Conservation (phyloP, 192 early-diverging fungal species). For the Rhizophlyctis rosea region DNA sequence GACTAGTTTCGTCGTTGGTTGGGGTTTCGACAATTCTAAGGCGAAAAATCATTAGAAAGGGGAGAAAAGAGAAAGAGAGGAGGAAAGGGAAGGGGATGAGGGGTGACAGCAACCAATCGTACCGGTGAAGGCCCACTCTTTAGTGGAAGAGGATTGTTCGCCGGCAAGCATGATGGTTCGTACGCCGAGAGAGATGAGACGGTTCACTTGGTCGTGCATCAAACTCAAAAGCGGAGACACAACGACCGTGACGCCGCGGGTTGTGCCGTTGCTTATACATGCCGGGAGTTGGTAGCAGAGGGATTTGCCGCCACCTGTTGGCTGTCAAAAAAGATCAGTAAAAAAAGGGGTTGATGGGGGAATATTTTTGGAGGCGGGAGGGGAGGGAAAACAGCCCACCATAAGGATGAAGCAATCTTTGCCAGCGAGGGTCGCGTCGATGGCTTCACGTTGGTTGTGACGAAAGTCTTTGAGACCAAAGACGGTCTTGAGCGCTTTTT, state of each 20-base stretch:
- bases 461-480: constrained; percentile 80
- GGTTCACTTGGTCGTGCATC: constrained; percentile 89
- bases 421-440: constrained; percentile 80
- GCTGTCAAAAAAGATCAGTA: constrained; percentile 39
- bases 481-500: constrained; percentile 58
- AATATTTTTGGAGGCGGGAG: neutral
- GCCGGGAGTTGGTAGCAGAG: constrained; percentile 93
- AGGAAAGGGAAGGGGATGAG: too few species aligned
- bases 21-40: constrained; percentile 45
- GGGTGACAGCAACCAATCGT: too few species aligned
- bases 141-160: constrained; percentile 44
- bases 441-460: constrained; percentile 80
- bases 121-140: constrained; percentile 52
- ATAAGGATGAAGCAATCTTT: constrained; percentile 94
- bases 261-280: constrained; percentile 57
- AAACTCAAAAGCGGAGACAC: constrained; percentile 93
- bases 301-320: constrained; percentile 94
- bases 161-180: constrained; percentile 59
- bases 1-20: constrained; percentile 58
- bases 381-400: constrained; percentile 36
- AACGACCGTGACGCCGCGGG: constrained; percentile 79
- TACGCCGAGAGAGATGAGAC: constrained; percentile 65
- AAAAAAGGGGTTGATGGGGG: constrained; percentile 1
- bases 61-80: too few species aligned
- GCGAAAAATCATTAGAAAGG: constrained; percentile 2